Evolutionary conservation across 2,329 filamentous ascomycete genomes (phyloP), one percentile per base, ranked within the genome.

Genomic region (Pestalotiopsis sp.): DNA sequence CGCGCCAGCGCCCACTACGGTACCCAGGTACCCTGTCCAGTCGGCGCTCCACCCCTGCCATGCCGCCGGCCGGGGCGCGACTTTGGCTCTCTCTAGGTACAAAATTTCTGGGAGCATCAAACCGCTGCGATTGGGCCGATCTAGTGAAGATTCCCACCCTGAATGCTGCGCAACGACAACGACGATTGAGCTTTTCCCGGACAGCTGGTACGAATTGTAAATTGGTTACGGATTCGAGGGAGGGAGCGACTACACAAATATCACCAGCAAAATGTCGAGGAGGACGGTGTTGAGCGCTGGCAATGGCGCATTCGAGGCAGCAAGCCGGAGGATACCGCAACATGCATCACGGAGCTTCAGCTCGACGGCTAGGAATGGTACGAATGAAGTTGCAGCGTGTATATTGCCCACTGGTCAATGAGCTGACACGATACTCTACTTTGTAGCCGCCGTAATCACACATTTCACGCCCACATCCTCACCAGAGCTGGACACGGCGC

Each of bases 401-500:
- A 36, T 3, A 31, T 36, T 38, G 7, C 23, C 45, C 7, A 25
- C 9, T 17, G 9, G 11, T 57, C 11, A 41, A 17, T 57, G 14
- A n/a, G 14, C 64, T 45, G 36, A 66, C 49, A 23, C 13, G 17
- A 27, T n/a, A n/a, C 20, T n/a, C 14, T 4, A 3, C 39, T 52
- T 23, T 27, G 25, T 27, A 71, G 74, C 72, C 61, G 70, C 61
- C 57, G 72, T 78, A 64, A 80, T 84, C 70, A 78, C 85, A 68
- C 72, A 77, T 68, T 90, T 90, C 75, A 76, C 80, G 7, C 81
- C 83, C 66, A 85, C 87, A 4, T 86, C 86, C 14, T 85, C 86
- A 58, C 71, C 82, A 25, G 81, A 87, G 67, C 84, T 92, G 69
- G 85, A 91, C 76, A 69, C 77, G 13, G 75, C 85, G 39, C 85